A percentile compares a stretch with the other conserved stretches of the same genome.
These are phyloP conservation scores for Pyrenula massariospora DNA, from an alignment of 495 filamentous ascomycete species.

Conservation along the genomic window DNA sequence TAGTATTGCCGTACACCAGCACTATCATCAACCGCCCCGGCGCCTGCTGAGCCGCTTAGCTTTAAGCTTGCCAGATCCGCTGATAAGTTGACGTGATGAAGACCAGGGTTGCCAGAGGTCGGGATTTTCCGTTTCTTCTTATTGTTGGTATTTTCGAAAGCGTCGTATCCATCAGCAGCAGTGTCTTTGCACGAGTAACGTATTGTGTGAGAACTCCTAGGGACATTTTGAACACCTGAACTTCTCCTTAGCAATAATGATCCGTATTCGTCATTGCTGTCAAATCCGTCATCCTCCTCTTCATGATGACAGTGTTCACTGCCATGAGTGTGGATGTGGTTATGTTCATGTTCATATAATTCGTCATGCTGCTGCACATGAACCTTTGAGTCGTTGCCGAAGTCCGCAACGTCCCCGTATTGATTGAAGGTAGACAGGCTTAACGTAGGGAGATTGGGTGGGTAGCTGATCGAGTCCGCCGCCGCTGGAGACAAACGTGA, in stretches of 20 bases:
- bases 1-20: conserved; percentile 44
- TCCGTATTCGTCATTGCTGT: conserved; percentile 31
- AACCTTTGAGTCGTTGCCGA: conserved; percentile 29
- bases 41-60: conserved; percentile 33
- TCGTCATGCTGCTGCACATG: conserved; percentile 36
- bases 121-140: conserved; percentile 99
- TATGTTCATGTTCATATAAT: conserved; percentile 34
- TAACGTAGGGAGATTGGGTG: conserved; percentile 52
- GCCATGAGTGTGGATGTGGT: conserved; percentile 22
- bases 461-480: conserved; percentile 71
- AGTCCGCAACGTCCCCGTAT: conserved; percentile 34
- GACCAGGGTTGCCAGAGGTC: conserved; percentile 57
- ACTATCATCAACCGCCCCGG: conserved; percentile 28
- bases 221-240: conserved; percentile 24
- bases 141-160: conserved; percentile 97
- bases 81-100: conserved; percentile 50
- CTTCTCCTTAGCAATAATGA: conserved; percentile 33
- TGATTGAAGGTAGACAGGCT: conserved; percentile 68
- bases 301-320: conserved; percentile 16
- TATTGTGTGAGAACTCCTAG: not conserved
- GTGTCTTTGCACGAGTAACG: not conserved
- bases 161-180: conserved; percentile 78
- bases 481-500: conserved; percentile 76
- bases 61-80: conserved; percentile 53
- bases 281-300: conserved; percentile 22